phyloP scores from a whole-genome alignment of 352 stramenopile genomes.

The Phytophthora podocarpi region DNA sequence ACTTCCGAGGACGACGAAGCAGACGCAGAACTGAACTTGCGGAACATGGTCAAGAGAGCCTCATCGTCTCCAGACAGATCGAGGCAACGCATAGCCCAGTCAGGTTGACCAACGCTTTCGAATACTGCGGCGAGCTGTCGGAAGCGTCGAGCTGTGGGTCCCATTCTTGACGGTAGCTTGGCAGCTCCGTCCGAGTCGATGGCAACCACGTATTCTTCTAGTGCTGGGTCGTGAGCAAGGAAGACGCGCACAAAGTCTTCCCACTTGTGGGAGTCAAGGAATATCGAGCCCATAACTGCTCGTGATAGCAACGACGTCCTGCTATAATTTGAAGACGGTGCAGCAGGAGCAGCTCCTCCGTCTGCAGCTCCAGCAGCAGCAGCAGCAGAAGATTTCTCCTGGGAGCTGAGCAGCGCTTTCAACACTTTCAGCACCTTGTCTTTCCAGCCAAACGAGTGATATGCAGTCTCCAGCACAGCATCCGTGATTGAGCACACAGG shows the following conservation, averaged over 20 bases:
- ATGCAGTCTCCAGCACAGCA: slow-evolving; percentile 43
- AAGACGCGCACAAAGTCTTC: slow-evolving; percentile 59
- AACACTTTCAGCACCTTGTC: slow-evolving; percentile 56
- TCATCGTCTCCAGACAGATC: slow-evolving; percentile 77
- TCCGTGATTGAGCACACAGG: slow-evolving; percentile 56
- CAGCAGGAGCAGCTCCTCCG: slow-evolving; percentile 6
- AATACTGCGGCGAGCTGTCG: slow-evolving; percentile 52
- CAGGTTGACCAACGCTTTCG: slow-evolving; percentile 52
- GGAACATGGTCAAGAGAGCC: slow-evolving; percentile 56
- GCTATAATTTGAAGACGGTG: slow-evolving; percentile 44
- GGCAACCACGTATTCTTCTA: slow-evolving; percentile 74
- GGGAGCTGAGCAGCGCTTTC: slow-evolving; percentile 35
- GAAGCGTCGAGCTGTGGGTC: slow-evolving; percentile 42
- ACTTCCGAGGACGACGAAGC: slow-evolving; percentile 28
- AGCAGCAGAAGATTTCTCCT: slow-evolving; percentile 15
- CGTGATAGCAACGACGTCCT: slow-evolving; percentile 47
- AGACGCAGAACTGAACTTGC: slow-evolving; percentile 21
- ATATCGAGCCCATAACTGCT: slow-evolving; percentile 49
- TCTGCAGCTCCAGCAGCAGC: slow-evolving; percentile 8
- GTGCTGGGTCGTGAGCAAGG: slow-evolving; percentile 49
- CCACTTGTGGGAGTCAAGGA: slow-evolving; percentile 61
- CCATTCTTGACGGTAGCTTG: slow-evolving; percentile 69
- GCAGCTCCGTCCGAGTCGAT: slow-evolving; percentile 46
- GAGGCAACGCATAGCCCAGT: slow-evolving; percentile 64
- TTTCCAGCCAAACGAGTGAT: slow-evolving; percentile 65